Conservation (phyloP, 768 basidiomycete species). For the Auricularia auricula-judae region DNA sequence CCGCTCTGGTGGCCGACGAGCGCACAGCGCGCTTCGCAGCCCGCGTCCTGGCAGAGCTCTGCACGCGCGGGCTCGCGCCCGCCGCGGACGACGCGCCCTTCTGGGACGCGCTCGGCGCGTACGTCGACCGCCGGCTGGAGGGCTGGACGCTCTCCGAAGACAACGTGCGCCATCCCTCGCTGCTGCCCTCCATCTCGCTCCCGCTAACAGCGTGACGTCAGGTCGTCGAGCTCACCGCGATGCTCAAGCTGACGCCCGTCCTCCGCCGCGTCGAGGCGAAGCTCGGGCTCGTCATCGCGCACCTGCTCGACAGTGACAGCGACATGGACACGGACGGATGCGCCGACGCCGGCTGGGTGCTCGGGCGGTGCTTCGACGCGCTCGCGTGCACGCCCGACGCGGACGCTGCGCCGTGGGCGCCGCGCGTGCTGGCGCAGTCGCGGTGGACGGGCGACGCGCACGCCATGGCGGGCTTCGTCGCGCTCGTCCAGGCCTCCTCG, state of each 20-base stretch:
- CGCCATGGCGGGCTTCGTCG: constrained; percentile 39
- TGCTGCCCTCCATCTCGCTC: background rate
- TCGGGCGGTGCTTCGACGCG: no score
- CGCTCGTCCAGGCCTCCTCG: background rate
- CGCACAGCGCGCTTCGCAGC: constrained; percentile 20
- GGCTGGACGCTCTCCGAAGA: constrained; percentile 17
- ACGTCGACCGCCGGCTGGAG: constrained; percentile 32
- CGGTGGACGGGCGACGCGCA: constrained; percentile 6
- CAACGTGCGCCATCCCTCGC: constrained; percentile 22
- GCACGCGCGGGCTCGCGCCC: background rate
- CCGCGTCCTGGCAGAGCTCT: constrained; percentile 34
- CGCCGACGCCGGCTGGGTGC: background rate
- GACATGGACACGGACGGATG: background rate
- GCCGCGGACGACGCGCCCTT: background rate
- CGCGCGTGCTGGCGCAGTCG: background rate
- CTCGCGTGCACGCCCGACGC: no score
- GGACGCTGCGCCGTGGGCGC: no score
- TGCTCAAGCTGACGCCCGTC: constrained; percentile 42
- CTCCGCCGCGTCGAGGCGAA: constrained; percentile 35
- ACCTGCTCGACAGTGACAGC: constrained; percentile 20
- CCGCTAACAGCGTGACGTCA: constrained; percentile 12
- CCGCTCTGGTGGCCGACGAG: constrained; percentile 37
- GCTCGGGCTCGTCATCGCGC: constrained; percentile 30
- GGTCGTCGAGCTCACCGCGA: constrained; percentile 41
- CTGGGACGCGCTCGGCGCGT: constrained; percentile 27